Percentiles rank a stretch among this genome's conserved stretches.
These are phyloP conservation scores for Cytospora piceae DNA, from an alignment of 2,329 filamentous ascomycete species.

Conservation along the genomic window DNA sequence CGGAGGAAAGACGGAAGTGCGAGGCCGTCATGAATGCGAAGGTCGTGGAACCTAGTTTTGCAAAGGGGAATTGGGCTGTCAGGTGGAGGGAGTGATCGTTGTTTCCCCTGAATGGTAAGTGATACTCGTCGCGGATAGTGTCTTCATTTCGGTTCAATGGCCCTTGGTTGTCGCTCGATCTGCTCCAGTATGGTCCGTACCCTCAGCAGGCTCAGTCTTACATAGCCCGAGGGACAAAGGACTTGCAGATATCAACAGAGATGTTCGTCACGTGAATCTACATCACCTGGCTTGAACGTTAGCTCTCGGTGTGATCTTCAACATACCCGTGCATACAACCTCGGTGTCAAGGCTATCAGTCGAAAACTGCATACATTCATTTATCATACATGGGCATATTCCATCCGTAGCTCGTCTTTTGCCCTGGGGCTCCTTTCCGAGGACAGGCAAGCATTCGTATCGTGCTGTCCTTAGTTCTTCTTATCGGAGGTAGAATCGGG, in stretches of 20 bases:
- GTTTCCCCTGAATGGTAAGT: background rate
- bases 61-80: constrained; percentile 63
- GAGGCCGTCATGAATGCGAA: constrained; percentile 63
- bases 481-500: constrained; percentile 19
- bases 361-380: background rate
- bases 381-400: background rate
- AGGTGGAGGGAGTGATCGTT: constrained; percentile 55
- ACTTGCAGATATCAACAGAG: background rate
- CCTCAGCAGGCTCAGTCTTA: background rate
- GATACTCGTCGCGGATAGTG: background rate
- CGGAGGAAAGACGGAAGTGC: constrained; percentile 48
- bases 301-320: background rate
- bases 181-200: background rate
- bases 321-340: background rate
- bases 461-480: constrained; percentile 17
- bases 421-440: background rate
- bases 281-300: background rate
- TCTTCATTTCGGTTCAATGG: background rate
- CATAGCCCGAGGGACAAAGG: background rate
- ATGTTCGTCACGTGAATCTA: background rate
- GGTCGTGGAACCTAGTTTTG: constrained; percentile 63
- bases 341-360: background rate
- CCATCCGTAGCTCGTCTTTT: background rate
- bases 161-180: background rate
- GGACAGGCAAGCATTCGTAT: background rate